Conservation (phyloP, 345 rosid genomes). For the Heritiera fomes region DNA sequence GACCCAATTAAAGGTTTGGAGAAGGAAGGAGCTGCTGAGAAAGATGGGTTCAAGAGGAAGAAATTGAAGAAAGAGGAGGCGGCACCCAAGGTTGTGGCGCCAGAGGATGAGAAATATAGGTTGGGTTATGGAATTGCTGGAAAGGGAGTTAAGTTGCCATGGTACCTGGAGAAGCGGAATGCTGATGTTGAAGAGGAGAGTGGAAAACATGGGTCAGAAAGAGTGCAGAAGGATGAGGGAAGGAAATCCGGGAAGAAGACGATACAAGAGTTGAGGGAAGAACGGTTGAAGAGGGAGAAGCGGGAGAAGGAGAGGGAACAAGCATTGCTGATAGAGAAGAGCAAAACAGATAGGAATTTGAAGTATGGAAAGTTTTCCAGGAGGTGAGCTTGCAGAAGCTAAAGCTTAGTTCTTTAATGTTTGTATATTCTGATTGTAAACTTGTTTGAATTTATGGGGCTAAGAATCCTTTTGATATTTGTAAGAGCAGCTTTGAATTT, state of each 20-base stretch:
- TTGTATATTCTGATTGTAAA: neutral
- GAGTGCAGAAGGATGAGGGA: constrained; percentile 31
- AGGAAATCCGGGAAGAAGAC: constrained; percentile 72
- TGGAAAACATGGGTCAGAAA: constrained; percentile 30
- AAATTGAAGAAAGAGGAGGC: constrained; percentile 80
- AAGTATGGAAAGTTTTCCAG: constrained; percentile 46
- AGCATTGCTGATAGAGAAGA: constrained; percentile 52
- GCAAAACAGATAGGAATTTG: constrained; percentile 33
- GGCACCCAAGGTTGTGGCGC: constrained; percentile 43
- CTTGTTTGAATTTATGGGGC: neutral
- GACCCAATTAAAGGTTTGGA: constrained; percentile 55
- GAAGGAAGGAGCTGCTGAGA: constrained; percentile 38
- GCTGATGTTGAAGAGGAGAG: constrained; percentile 33
- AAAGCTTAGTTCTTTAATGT: neutral
- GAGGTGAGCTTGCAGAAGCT: constrained; percentile 38
- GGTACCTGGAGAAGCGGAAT: constrained; percentile 74
- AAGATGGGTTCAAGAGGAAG: constrained; percentile 55
- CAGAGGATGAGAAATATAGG: constrained; percentile 86
- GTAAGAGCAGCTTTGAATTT: neutral
- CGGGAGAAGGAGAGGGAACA: constrained; percentile 74
- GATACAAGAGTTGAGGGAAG: constrained; percentile 72
- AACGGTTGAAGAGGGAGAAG: constrained; percentile 72
- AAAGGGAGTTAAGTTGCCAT: constrained; percentile 88
- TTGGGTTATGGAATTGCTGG: constrained; percentile 91
- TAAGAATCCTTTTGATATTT: neutral